A percentile compares a stretch with the other conserved stretches of the same genome.
Conservation (phyloP, 441 rosid genomes). For the Croton setiger region DNA sequence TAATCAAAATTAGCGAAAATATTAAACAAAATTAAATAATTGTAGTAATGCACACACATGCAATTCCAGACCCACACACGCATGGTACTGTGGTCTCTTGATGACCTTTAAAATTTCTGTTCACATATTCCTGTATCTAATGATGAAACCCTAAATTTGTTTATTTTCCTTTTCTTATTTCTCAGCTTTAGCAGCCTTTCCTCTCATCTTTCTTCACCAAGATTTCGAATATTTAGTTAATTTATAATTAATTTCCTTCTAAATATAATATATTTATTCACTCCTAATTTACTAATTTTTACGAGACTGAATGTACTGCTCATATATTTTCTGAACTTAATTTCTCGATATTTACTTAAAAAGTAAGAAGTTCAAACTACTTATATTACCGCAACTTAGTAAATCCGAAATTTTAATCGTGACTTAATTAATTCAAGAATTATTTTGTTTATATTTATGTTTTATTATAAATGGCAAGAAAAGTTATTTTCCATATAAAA, state of each 20-base stretch:
- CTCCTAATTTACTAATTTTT: too few relatives aligned
- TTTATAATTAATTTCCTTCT: too few relatives aligned
- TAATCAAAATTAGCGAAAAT: not conserved
- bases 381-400: too few relatives aligned
- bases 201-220: not conserved
- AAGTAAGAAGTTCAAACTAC: too few relatives aligned
- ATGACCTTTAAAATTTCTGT: conserved; percentile 5
- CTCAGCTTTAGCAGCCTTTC: conserved; percentile 13
- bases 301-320: too few relatives aligned
- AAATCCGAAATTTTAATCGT: too few relatives aligned
- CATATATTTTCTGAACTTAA: too few relatives aligned
- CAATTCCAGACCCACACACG: conserved; percentile 6
- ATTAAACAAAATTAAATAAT: not conserved
- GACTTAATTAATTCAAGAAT: too few relatives aligned
- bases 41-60: conserved; percentile 8
- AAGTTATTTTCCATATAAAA: not conserved
- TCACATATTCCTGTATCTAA: not conserved
- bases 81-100: conserved; percentile 11
- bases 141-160: not conserved
- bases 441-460: too few relatives aligned
- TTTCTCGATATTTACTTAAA: too few relatives aligned
- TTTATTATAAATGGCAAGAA: not conserved
- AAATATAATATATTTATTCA: too few relatives aligned
- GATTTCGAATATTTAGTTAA: too few relatives aligned
- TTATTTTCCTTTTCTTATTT: not conserved